phyloP scores from a whole-genome alignment of 306 rosid genomes.

The Benincasa hispida region DNA sequence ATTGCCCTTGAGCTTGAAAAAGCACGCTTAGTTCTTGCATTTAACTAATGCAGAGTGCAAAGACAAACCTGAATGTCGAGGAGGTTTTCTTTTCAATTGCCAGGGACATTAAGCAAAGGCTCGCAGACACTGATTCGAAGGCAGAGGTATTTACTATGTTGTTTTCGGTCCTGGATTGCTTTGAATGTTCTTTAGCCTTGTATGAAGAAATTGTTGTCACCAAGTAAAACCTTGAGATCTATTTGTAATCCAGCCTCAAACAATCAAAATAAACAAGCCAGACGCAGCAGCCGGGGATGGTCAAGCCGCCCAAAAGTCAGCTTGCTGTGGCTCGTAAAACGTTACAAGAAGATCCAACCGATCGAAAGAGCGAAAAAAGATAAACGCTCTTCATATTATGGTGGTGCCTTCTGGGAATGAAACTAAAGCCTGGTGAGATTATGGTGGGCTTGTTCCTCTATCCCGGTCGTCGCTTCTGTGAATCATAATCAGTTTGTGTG shows the following conservation, averaged over 20 bases:
- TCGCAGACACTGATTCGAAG: conserved; percentile 62
- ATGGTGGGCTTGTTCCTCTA: conserved; percentile 1
- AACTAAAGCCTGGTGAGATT: background rate
- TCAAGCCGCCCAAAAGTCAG: conserved; percentile 46
- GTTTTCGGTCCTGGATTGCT: background rate
- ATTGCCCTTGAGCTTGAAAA: too few relatives aligned
- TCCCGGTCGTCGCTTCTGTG: background rate
- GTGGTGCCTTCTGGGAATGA: conserved; percentile 4
- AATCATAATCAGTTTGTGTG: conserved; percentile 2
- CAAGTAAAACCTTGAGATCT: background rate
- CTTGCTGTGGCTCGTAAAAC: conserved; percentile 54
- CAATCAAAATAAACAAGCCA: conserved; percentile 52
- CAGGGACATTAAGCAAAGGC: conserved; percentile 73
- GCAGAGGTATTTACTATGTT: background rate
- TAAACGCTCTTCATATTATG: background rate
- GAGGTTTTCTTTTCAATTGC: conserved; percentile 83
- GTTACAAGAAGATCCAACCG: background rate
- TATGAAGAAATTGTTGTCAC: background rate
- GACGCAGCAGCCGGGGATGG: conserved; percentile 30
- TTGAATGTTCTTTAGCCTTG: background rate
- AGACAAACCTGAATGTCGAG: conserved; percentile 79
- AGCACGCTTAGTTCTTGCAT: conserved; percentile 2
- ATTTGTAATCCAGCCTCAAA: conserved; percentile 36
- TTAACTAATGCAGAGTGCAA: conserved; percentile 57
- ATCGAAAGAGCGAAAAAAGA: conserved; percentile 8